phyloP scores from a whole-genome alignment of 2,329 filamentous ascomycete species.

The Alternaria sp. region DNA sequence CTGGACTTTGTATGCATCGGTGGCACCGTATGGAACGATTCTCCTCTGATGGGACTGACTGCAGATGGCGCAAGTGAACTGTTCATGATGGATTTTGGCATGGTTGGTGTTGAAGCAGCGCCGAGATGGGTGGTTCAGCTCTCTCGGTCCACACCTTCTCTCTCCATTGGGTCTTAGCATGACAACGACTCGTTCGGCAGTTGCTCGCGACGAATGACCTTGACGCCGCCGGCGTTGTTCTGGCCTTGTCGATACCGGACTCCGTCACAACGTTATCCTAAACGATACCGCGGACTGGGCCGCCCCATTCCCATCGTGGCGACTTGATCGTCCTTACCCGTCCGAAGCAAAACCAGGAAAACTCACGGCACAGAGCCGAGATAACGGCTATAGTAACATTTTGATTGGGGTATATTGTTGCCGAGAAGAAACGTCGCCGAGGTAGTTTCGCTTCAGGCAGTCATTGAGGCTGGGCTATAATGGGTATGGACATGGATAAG shows the following conservation, averaged over 20 bases:
- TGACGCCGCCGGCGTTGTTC: background rate
- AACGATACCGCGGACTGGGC: slow-evolving; percentile 1
- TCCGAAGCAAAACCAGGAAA: background rate
- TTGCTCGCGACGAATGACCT: background rate
- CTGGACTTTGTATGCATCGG: background rate
- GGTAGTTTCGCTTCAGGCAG: background rate
- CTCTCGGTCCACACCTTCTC: background rate
- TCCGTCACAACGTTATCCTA: background rate
- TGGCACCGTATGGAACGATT: background rate
- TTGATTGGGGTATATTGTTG: background rate
- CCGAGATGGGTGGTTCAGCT: background rate
- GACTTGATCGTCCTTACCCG: background rate
- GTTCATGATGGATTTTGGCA: background rate
- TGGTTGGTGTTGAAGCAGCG: background rate
- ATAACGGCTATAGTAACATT: background rate
- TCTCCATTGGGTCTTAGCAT: background rate
- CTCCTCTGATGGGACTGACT: background rate
- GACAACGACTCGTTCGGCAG: background rate
- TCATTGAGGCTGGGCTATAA: slow-evolving; percentile 2
- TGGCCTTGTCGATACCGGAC: background rate
- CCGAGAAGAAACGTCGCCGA: slow-evolving; percentile 1
- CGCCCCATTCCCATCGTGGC: background rate
- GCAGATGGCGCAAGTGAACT: background rate
- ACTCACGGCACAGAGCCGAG: background rate
- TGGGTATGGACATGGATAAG: slow-evolving; percentile 1